A percentile compares a stretch with the other conserved stretches of the same genome.
Evolutionary conservation across 2,329 filamentous ascomycete genomes (phyloP).

Genomic region (Bipolaris sorokiniana): DNA sequence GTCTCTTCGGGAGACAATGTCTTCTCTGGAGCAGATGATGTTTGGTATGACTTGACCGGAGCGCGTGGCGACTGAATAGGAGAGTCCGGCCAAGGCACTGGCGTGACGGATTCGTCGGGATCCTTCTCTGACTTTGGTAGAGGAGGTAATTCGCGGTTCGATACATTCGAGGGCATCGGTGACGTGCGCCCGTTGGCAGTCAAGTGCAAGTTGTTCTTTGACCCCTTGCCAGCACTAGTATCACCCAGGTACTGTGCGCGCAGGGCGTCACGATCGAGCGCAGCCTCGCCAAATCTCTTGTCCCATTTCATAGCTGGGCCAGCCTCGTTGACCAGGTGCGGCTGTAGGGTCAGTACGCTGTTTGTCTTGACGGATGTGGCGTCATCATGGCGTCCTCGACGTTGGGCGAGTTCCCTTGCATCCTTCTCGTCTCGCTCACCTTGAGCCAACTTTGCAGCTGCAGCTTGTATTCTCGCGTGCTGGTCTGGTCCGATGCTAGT

Average conservation of each 20-base stretch:
- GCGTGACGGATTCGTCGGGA: conserved; percentile 43
- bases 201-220: conserved; percentile 52
- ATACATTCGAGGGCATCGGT: conserved; percentile 30
- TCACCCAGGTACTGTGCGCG: conserved; percentile 85
- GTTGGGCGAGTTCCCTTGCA: conserved; percentile 56
- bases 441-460: conserved; percentile 81
- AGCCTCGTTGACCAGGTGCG: conserved; percentile 82
- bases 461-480: conserved; percentile 89
- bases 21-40: conserved; percentile 2
- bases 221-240: conserved; percentile 72
- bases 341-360: conserved; percentile 87
- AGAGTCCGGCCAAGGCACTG: conserved; percentile 39
- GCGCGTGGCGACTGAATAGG: conserved; percentile 36
- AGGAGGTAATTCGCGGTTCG: conserved; percentile 52
- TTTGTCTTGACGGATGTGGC: conserved; percentile 73
- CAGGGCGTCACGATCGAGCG: conserved; percentile 84
- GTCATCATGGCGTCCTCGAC: conserved; percentile 63
- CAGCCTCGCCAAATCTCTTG: conserved; percentile 90
- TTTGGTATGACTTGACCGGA: conserved; percentile 38
- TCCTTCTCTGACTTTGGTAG: conserved; percentile 45
- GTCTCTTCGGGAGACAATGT: conserved; percentile 2
- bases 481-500: conserved; percentile 87
- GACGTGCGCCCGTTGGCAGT: conserved; percentile 43
- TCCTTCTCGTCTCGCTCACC: conserved; percentile 67
- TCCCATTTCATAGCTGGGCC: conserved; percentile 97